Evolutionary conservation across 2,329 filamentous ascomycete species (phyloP), one percentile per base, ranked within the genome.

Genomic region (Achaetomium macrosporum): DNA sequence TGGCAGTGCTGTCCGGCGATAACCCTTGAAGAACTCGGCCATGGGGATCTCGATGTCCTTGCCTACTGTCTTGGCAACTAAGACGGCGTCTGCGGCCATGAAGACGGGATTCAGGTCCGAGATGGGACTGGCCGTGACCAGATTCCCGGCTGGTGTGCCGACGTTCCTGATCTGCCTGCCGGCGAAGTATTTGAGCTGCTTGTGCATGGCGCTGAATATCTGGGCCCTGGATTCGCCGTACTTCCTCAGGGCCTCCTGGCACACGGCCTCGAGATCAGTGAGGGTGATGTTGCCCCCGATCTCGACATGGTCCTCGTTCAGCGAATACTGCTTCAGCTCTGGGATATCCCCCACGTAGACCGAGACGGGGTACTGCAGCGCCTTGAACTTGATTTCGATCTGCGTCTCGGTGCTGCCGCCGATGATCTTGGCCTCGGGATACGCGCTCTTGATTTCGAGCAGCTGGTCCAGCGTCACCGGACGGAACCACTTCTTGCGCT

Each of bases 331-430:
- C 12, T 90, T 79, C 53, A 99, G 73, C 70, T 97, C 93, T 1
- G 88, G 76, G 54, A 99, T 96, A 64, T 99, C 93, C 11, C 92
- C 91, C 10, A 97, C 88, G 60, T 87, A 97, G 0, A 99, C 88
- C 0, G 91, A 96, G 1, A 88, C 83, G 4, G 86, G 85, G 66
- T 97, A 97, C 62, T 90, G 81, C 76, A 96, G 82, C 1, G 86
- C 90, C 73, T 97, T 97, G 79, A 99, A 97, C 71, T 96, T 96
- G 72, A 95, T 88, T 71, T 99, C 93, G 56, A 99, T 97, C 70
- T 97, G 93, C 0, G 92, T 97, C 69, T 99, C 93, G 2, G 91
- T 95, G 67, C 90, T 96, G 56, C 93, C 93, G 46, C 90, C 92
- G 56, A 99, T 96, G 56, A 99, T 83, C 70, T 97, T 99, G 5